Evolutionary conservation across 2,329 filamentous ascomycete species (phyloP), one percentile per base, ranked within the genome.

Genomic region (Plenodomus biglobosus): DNA sequence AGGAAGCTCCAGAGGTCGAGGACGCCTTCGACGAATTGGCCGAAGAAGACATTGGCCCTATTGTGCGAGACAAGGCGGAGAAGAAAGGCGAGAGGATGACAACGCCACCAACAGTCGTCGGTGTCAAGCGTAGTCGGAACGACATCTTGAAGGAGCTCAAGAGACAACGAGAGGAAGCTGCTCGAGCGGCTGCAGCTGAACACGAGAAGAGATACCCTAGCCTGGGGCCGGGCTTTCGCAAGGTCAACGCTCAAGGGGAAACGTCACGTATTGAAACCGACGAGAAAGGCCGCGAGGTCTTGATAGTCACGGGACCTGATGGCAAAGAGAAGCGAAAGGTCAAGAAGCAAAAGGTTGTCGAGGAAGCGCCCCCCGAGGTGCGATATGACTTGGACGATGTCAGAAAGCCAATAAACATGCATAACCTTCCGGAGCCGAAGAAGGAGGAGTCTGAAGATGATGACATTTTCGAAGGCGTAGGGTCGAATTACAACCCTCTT

Each of bases 21-120:
- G 71, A 76, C 13, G 76, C 77, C 50, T 71, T 79, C 42, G 75
- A 78, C 17, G 79, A 80, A 52, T 61, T 86, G 36, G 79, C 80
- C 38, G 75, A 81, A 56, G 87, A 88, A 71, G 85, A 90, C 68
- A 79, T 92, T 20, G 85, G 83, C 24, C 82, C 87, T 11, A 76
- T 88, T 57, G 61, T 88, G 63, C 79, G 84, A 48, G 80, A 86
- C 63, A 74, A 76, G 56, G 72, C 70, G 37, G 75, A 78, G 56
- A 83, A 83, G 69, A 79, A 76, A 53, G 81, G 80, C 2, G 74
- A 70, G 36, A 78, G 78, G 69, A 76, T 77, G 13, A 70, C 71
- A 1, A 64, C 62, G 7, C 55, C 62, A 5, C 76, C 77, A 8
- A 56, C 72, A 10, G 60, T 75, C 21, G 74, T 75, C 22, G 77